Evolutionary conservation across 176 grass and related monocot genomes (phyloP).

Genomic region (Ensete glaucum): DNA sequence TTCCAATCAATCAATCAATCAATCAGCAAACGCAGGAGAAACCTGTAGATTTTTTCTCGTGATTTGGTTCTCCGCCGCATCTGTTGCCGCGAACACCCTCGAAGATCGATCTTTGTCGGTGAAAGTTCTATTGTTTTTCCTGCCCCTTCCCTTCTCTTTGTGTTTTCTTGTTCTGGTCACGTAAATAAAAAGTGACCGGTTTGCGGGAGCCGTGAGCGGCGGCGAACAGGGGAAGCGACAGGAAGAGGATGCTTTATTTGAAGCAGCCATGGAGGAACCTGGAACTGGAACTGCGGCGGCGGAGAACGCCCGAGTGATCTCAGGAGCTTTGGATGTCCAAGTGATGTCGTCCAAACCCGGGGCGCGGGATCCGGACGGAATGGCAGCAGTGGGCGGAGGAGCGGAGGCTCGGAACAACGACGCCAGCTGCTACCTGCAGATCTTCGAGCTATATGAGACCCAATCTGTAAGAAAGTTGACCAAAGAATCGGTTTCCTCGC

Average conservation of each 20-base stretch:
- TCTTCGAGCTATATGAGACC: conserved; percentile 21
- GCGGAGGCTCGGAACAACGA: conserved; percentile 10
- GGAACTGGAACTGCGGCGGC: conserved; percentile 10
- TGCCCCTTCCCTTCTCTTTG: not conserved
- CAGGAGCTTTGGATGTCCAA: conserved; percentile 5
- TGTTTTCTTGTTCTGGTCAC: not conserved
- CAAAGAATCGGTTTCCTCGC: not conserved
- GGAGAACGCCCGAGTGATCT: not conserved
- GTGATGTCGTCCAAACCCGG: conserved; percentile 18
- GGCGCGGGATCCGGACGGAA: conserved; percentile 22
- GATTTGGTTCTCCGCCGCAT: not conserved
- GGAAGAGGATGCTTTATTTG: conserved; percentile 7
- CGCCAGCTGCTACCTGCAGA: conserved; percentile 5
- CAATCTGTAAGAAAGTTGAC: conserved; percentile 15
- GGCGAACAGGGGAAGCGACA: too few relatives aligned
- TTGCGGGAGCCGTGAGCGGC: not conserved
- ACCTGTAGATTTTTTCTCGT: not conserved
- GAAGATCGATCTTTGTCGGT: not conserved
- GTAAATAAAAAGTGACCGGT: not conserved
- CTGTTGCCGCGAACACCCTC: too few relatives aligned
- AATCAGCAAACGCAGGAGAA: not conserved
- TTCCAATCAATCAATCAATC: not conserved
- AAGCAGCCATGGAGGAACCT: conserved; percentile 12
- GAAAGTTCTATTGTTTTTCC: not conserved
- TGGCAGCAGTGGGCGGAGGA: conserved; percentile 1